Evolutionary conservation across 805 yeast species (phyloP).

Genomic region (Pichia exigua): DNA sequence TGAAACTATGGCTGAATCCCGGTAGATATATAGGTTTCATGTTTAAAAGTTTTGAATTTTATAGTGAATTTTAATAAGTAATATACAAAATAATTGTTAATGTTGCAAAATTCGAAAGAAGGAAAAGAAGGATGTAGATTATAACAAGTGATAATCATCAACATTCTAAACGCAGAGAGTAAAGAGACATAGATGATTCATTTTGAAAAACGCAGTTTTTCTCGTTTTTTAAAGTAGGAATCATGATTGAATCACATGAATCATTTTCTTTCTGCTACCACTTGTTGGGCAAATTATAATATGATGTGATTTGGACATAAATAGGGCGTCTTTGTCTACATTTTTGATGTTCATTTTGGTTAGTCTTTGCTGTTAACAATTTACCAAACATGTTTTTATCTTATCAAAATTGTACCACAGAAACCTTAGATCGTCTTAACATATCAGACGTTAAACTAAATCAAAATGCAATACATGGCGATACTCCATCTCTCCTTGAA

Average conservation of each 20-base stretch:
- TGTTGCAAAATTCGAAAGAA: too few species aligned
- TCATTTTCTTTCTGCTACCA: background rate
- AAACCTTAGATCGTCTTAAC: conserved; percentile 2
- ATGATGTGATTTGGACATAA: background rate
- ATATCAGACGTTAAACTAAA: background rate
- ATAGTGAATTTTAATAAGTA: background rate
- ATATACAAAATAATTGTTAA: background rate
- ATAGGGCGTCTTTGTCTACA: background rate
- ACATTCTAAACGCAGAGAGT: too few species aligned
- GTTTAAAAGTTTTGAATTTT: background rate
- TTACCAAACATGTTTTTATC: background rate
- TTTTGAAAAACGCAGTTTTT: background rate
- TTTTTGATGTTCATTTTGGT: background rate
- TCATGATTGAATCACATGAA: background rate
- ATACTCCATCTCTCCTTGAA: conserved; percentile 6
- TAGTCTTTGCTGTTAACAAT: background rate
- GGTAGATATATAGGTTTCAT: conserved; percentile 9
- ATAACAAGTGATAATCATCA: too few species aligned
- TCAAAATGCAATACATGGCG: background rate
- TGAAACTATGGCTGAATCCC: conserved; percentile 41
- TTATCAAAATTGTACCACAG: conserved; percentile 3
- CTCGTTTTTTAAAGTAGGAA: background rate
- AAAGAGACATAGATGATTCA: too few species aligned
- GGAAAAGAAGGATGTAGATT: background rate
- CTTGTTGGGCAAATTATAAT: background rate